These are phyloP conservation scores for Pythium biforme DNA, from an alignment of 352 stramenopile species.

Conservation along the genomic window DNA sequence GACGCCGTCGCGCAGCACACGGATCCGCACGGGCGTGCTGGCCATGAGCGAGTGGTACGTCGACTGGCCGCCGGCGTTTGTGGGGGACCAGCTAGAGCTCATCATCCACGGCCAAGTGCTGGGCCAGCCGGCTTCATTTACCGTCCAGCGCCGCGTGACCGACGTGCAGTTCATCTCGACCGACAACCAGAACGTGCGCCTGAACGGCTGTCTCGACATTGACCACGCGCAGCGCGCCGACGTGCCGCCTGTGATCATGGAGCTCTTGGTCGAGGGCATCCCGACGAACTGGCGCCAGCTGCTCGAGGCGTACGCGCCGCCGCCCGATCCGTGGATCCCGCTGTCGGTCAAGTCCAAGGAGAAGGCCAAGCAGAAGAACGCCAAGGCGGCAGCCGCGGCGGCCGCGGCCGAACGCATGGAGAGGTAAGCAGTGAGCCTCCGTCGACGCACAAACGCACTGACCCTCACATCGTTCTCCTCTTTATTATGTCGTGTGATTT, in stretches of 20 bases:
- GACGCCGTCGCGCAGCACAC: conserved; percentile 16
- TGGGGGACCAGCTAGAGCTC: conserved; percentile 27
- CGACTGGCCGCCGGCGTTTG: conserved; percentile 31
- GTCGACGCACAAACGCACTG: too few relatives aligned
- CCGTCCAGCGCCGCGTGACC: conserved; percentile 43
- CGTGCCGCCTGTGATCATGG: conserved; percentile 40
- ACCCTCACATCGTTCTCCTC: too few relatives aligned
- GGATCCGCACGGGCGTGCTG: conserved; percentile 19
- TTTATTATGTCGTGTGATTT: background rate
- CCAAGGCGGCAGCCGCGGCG: background rate
- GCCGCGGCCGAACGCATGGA: background rate
- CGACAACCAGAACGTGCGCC: conserved; percentile 36
- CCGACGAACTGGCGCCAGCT: conserved; percentile 40
- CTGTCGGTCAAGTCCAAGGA: conserved; percentile 21
- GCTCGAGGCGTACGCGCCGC: conserved; percentile 22
- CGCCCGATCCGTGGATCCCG: conserved; percentile 15
- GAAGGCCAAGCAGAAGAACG: conserved; percentile 12
- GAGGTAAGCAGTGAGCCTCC: too few relatives aligned
- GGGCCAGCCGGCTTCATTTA: conserved; percentile 27
- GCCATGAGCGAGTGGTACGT: conserved; percentile 33
- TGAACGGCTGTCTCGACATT: conserved; percentile 45
- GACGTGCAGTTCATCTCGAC: conserved; percentile 41
- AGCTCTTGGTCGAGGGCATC: conserved; percentile 56
- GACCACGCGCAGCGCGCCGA: conserved; percentile 31
- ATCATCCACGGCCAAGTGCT: conserved; percentile 39